Conservation (phyloP, 2,329 filamentous ascomycete genomes). For the Nakataea oryzae region DNA sequence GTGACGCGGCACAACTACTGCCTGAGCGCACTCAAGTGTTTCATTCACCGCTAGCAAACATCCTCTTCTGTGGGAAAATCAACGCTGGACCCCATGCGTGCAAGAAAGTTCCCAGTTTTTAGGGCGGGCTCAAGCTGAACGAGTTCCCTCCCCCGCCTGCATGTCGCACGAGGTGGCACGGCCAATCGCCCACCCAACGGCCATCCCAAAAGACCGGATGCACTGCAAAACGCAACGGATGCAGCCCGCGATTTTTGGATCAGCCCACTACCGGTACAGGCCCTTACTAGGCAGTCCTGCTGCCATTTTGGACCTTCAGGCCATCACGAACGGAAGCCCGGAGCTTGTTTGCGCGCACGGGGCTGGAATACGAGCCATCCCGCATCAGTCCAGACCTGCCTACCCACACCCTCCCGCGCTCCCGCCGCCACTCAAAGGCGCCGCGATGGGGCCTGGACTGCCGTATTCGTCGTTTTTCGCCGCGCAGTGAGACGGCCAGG, state of each 20-base stretch:
- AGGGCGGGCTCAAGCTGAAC: neutral
- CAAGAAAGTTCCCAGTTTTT: neutral
- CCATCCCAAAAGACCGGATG: neutral
- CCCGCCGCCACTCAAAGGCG: neutral
- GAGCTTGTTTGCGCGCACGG: neutral
- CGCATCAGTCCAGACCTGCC: neutral
- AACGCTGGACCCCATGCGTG: neutral
- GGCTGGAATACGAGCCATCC: neutral
- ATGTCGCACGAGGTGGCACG: neutral
- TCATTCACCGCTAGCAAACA: neutral
- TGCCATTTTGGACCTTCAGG: neutral
- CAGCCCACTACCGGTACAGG: no score
- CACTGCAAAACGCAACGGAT: neutral
- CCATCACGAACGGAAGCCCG: neutral
- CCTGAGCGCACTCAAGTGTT: neutral
- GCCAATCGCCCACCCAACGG: neutral
- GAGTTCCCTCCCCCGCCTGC: neutral
- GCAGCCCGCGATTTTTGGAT: neutral
- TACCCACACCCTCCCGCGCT: neutral
- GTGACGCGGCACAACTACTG: neutral
- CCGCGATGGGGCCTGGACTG: neutral
- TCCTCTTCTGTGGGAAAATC: neutral
- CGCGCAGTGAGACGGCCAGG: neutral
- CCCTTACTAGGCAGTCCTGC: no score
- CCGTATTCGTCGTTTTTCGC: neutral